Percentiles rank a stretch among this genome's conserved stretches.
phyloP scores from a whole-genome alignment of 2,329 filamentous ascomycete species.

The Colletotrichum lindemuthianum region DNA sequence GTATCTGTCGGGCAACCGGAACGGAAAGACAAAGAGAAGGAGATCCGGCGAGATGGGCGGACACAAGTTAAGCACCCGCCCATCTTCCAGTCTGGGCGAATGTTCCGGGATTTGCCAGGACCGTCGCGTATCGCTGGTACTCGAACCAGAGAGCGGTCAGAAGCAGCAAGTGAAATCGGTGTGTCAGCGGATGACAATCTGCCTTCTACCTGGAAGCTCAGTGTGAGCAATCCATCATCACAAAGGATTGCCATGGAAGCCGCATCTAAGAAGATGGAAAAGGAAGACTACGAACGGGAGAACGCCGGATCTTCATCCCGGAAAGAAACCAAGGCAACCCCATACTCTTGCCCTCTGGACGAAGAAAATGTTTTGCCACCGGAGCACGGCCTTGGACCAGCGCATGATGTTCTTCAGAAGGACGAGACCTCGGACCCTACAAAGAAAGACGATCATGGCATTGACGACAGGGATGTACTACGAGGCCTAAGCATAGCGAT shows the following conservation, averaged over 20 bases:
- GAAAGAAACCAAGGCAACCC: too few species aligned
- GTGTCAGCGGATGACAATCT: constrained; percentile 38
- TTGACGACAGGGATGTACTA: constrained; percentile 62
- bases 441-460: constrained; percentile 49
- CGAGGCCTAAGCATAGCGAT: constrained; percentile 65
- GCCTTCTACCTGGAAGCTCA: constrained; percentile 44
- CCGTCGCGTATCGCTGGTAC: background rate
- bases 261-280: constrained; percentile 41
- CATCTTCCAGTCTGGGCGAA: constrained; percentile 13
- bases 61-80: background rate
- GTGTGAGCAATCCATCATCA: constrained; percentile 43
- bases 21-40: constrained; percentile 39
- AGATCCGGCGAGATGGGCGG: background rate
- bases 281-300: constrained; percentile 31
- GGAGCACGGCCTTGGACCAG: background rate
- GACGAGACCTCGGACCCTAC: constrained; percentile 32
- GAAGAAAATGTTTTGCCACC: background rate
- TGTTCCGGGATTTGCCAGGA: constrained; percentile 7
- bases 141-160: constrained; percentile 1
- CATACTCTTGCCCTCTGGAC: background rate
- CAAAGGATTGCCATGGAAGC: constrained; percentile 45
- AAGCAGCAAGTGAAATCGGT: background rate
- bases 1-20: constrained; percentile 24
- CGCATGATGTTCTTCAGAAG: constrained; percentile 19
- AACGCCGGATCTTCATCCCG: background rate